A percentile compares a stretch with the other conserved stretches of the same genome.
Conservation (phyloP, 768 basidiomycete genomes). For the Psilocybe cyanescens region DNA sequence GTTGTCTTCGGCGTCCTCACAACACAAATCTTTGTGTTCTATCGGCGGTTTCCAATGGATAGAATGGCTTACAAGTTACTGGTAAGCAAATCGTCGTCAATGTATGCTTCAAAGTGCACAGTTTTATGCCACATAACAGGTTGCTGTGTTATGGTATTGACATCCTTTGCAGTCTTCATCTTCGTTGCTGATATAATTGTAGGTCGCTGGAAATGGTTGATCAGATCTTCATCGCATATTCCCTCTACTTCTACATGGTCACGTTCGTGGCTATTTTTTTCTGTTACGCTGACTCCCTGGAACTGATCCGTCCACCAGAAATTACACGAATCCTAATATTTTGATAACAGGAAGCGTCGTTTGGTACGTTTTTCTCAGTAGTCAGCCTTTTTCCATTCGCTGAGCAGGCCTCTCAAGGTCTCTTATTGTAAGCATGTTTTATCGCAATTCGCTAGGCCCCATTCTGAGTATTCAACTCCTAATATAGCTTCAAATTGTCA, state of each 20-base stretch:
- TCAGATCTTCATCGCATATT: slow-evolving; percentile 54
- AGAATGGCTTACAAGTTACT: slow-evolving; percentile 34
- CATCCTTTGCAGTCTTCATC: not conserved
- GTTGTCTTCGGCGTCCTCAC: slow-evolving; percentile 43
- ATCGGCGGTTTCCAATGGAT: slow-evolving; percentile 41
- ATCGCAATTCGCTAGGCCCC: not conserved
- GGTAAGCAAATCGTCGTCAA: slow-evolving; percentile 23
- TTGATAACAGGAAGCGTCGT: slow-evolving; percentile 29
- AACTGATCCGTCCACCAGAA: slow-evolving; percentile 29
- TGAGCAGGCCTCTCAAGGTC: slow-evolving; percentile 26
- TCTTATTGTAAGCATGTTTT: slow-evolving; percentile 36
- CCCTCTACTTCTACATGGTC: slow-evolving; percentile 57
- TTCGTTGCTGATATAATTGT: not conserved
- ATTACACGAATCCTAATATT: slow-evolving; percentile 34
- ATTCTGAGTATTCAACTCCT: not conserved
- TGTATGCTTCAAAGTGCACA: not conserved
- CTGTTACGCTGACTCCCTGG: not conserved
- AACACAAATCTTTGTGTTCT: slow-evolving; percentile 41
- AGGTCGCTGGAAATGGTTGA: slow-evolving; percentile 53
- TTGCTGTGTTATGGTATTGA: slow-evolving; percentile 32
- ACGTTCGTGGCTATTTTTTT: slow-evolving; percentile 39
- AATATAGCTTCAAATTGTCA: slow-evolving; percentile 33
- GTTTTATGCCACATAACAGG: slow-evolving; percentile 19
- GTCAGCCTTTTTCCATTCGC: not conserved
- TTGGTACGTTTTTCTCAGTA: slow-evolving; percentile 36